A percentile compares a stretch with the other conserved stretches of the same genome.
These are phyloP conservation scores for Botrytis hyacinthi DNA, from an alignment of 2,329 filamentous ascomycete species.

Conservation along the genomic window DNA sequence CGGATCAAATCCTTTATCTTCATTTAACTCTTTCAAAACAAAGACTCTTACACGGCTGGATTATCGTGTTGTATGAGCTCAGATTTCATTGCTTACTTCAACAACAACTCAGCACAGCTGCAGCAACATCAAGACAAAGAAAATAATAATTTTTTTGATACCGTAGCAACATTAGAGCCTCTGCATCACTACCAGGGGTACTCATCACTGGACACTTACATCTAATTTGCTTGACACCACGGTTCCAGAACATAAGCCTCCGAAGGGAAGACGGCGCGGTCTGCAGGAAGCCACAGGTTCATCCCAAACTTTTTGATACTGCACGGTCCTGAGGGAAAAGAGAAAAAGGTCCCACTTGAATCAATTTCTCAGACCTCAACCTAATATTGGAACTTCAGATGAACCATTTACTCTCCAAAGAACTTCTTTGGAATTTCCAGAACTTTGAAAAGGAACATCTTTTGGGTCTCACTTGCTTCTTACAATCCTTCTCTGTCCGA, in stretches of 20 bases:
- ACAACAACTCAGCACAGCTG: slow-evolving; percentile 15
- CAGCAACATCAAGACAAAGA: slow-evolving; percentile 18
- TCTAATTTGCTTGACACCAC: slow-evolving; percentile 30
- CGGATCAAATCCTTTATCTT: slow-evolving; percentile 34
- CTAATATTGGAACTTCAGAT: slow-evolving; percentile 34
- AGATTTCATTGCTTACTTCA: slow-evolving; percentile 24
- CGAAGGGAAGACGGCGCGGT: slow-evolving; percentile 31
- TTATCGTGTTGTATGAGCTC: slow-evolving; percentile 19
- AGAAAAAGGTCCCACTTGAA: slow-evolving; percentile 36
- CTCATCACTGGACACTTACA: slow-evolving; percentile 33
- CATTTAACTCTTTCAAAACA: slow-evolving; percentile 30
- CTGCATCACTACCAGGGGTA: slow-evolving; percentile 30
- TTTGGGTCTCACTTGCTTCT: slow-evolving; percentile 31
- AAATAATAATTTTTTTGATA: slow-evolving; percentile 8
- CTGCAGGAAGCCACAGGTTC: slow-evolving; percentile 40
- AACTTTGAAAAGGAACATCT: slow-evolving; percentile 28
- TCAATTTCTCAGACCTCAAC: slow-evolving; percentile 30
- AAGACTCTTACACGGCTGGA: slow-evolving; percentile 30
- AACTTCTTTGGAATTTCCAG: slow-evolving; percentile 36
- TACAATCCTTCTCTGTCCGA: slow-evolving; percentile 18
- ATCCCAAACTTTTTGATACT: slow-evolving; percentile 37
- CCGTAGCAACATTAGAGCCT: slow-evolving; percentile 30
- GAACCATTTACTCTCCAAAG: slow-evolving; percentile 28
- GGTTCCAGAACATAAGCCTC: slow-evolving; percentile 35
- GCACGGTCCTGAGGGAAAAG: slow-evolving; percentile 34